Conservation (phyloP, 495 filamentous ascomycete genomes). For the Penicillium verhagenii region DNA sequence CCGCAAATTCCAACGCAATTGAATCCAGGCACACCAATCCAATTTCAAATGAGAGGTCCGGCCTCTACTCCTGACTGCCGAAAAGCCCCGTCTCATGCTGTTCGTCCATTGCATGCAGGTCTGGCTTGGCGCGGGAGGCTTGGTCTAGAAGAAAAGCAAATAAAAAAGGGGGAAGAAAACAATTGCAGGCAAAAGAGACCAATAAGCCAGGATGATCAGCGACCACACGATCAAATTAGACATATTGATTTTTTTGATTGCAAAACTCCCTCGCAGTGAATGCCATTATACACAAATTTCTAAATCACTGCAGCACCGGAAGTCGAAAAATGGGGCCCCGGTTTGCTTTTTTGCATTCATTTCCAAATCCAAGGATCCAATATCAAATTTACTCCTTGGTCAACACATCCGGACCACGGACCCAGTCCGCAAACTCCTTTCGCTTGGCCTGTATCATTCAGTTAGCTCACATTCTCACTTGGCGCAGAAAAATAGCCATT, state of each 20-base stretch:
- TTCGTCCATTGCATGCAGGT: background rate
- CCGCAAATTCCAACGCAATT: background rate
- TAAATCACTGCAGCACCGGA: conserved; percentile 1
- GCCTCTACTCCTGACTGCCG: background rate
- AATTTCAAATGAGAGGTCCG: background rate
- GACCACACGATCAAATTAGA: conserved; percentile 1
- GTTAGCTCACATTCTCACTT: background rate
- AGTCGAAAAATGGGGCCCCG: background rate
- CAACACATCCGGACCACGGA: conserved; percentile 43
- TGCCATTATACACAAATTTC: conserved; percentile 24
- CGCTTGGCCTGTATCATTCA: conserved; percentile 57
- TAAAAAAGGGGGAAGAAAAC: background rate
- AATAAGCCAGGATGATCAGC: conserved; percentile 1
- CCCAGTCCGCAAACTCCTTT: conserved; percentile 75
- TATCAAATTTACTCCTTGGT: conserved; percentile 23
- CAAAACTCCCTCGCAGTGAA: conserved; percentile 16
- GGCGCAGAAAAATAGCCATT: too few species aligned
- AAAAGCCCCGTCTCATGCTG: background rate
- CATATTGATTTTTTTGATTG: conserved; percentile 10
- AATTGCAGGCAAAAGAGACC: background rate
- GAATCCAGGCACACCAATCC: background rate
- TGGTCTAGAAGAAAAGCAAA: background rate
- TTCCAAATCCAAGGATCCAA: background rate
- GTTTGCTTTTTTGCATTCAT: background rate
- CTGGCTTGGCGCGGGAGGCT: background rate